Evolutionary conservation across 2,329 filamentous ascomycete species (phyloP).

Genomic region (Xylariales sp.): DNA sequence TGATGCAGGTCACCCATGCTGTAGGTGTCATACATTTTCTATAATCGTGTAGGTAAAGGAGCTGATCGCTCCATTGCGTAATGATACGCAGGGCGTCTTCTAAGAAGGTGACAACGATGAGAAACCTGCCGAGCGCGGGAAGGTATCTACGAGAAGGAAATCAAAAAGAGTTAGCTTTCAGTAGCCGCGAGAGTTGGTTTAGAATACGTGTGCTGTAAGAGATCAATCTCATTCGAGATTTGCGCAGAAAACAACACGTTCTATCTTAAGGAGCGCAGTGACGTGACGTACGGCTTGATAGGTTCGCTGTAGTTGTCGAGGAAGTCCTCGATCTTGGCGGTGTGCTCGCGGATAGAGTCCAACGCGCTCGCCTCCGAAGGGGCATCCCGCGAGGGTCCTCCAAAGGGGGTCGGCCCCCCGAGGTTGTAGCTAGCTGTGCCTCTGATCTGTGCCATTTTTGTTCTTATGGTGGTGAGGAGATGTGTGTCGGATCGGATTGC

Average conservation of each 20-base stretch:
- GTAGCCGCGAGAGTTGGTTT: no score
- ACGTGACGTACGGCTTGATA: slow-evolving; percentile 79
- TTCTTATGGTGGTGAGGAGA: no score
- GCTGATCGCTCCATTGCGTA: slow-evolving; percentile 95
- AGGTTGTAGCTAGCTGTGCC: slow-evolving; percentile 80
- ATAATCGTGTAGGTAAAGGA: slow-evolving; percentile 89
- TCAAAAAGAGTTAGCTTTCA: no score
- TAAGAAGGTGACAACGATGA: slow-evolving; percentile 97
- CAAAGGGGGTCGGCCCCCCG: slow-evolving; percentile 69
- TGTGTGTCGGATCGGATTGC: slow-evolving; percentile 11
- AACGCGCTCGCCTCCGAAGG: slow-evolving; percentile 71
- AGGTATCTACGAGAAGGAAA: no score
- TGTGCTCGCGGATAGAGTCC: slow-evolving; percentile 88
- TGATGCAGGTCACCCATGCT: no score
- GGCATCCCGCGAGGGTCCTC: slow-evolving; percentile 55
- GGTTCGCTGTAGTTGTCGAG: slow-evolving; percentile 85
- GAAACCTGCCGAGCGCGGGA: slow-evolving; percentile 89
- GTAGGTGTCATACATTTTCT: slow-evolving; percentile 83
- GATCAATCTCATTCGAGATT: no score
- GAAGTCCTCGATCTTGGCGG: slow-evolving; percentile 96
- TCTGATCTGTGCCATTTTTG: slow-evolving; percentile 43
- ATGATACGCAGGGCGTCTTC: slow-evolving; percentile 95
- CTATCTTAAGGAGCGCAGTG: background rate
- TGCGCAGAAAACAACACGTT: slow-evolving; percentile 3
- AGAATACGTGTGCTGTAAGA: no score